Conservation (phyloP, 108 stramenopile genomes). For the Cyclotella kingstonii region DNA sequence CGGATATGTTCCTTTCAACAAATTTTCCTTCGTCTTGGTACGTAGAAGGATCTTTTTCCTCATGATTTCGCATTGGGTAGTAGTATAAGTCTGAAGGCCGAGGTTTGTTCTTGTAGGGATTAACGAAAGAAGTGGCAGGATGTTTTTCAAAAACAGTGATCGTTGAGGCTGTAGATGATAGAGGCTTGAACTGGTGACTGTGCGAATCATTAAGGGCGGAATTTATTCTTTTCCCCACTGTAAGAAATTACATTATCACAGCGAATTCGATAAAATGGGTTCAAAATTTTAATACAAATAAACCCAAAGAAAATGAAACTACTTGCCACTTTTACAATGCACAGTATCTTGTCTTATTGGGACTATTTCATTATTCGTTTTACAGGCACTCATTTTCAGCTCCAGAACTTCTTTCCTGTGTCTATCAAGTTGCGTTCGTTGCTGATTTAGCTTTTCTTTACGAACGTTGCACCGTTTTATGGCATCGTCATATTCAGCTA, state of each 20-base stretch:
- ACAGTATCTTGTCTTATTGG: constrained; percentile 32
- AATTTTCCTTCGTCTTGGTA: constrained; percentile 23
- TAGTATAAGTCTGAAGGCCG: constrained; percentile 7
- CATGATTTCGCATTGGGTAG: background rate
- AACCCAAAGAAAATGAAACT: background rate
- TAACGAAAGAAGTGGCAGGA: constrained; percentile 14
- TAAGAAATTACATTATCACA: constrained; percentile 2
- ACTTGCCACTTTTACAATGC: constrained; percentile 32
- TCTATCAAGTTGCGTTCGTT: constrained; percentile 39
- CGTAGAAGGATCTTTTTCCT: background rate
- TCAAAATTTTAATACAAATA: background rate
- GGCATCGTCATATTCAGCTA: constrained; percentile 27
- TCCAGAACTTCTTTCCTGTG: constrained; percentile 39
- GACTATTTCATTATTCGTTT: constrained; percentile 12
- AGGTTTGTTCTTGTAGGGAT: constrained; percentile 42
- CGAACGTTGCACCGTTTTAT: constrained; percentile 25
- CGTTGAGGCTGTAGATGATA: constrained; percentile 6
- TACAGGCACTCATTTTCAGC: constrained; percentile 24
- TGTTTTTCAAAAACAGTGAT: background rate
- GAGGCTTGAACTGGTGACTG: constrained; percentile 20
- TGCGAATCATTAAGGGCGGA: constrained; percentile 11
- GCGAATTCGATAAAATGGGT: background rate
- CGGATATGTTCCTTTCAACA: constrained; percentile 2
- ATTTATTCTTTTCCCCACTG: constrained; percentile 22
- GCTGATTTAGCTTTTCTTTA: constrained; percentile 32